phyloP scores from a whole-genome alignment of 305 asterid genomes.

The Solanum aculeatissimum region DNA sequence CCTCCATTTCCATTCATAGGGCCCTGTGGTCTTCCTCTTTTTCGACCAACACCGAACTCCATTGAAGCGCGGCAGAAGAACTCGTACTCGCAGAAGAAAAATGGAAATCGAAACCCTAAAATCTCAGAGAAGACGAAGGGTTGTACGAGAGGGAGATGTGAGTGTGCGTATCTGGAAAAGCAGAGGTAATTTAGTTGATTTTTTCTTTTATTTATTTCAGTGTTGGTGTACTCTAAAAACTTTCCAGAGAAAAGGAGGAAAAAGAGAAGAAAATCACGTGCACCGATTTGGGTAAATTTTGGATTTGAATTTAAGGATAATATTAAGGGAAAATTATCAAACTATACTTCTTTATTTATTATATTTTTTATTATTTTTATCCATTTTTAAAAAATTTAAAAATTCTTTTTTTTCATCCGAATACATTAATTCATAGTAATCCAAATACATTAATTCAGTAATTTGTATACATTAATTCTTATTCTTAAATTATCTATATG shows the following conservation, averaged over 20 bases:
- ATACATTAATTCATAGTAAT: too few relatives aligned
- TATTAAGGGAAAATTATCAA: too few relatives aligned
- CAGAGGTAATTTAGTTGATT: not conserved
- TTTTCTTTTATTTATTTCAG: not conserved
- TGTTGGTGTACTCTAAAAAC: not conserved
- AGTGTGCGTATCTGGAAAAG: not conserved
- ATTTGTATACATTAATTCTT: too few relatives aligned
- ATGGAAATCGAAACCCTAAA: not conserved
- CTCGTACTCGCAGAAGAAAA: not conserved
- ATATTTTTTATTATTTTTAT: too few relatives aligned
- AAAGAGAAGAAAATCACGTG: not conserved
- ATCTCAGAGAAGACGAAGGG: not conserved
- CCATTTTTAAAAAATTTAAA: too few relatives aligned
- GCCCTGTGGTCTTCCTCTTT: conserved; percentile 41
- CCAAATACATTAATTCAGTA: too few relatives aligned
- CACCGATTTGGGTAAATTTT: not conserved
- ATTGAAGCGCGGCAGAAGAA: conserved; percentile 2
- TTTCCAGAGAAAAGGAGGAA: not conserved
- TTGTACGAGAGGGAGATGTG: not conserved
- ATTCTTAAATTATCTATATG: too few relatives aligned
- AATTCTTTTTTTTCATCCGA: too few relatives aligned
- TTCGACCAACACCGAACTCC: conserved; percentile 47
- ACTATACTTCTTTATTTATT: too few relatives aligned
- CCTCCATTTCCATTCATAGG: conserved; percentile 46
- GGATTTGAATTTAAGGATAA: not conserved